phyloP scores from a whole-genome alignment of 2,329 filamentous ascomycete species.

The Alternaria panax region DNA sequence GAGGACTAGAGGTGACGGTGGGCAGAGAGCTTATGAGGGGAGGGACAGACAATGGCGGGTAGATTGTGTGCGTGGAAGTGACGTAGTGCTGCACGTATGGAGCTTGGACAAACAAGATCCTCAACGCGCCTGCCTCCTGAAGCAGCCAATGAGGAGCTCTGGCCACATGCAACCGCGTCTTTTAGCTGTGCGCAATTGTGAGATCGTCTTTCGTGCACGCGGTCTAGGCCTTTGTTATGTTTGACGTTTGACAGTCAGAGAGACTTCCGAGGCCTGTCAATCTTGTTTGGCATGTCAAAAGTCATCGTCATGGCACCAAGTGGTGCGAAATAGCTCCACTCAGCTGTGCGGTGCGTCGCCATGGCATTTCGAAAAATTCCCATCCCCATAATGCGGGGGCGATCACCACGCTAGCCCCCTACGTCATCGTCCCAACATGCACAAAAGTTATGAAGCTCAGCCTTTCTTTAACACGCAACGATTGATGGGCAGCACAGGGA shows the following conservation, averaged over 20 bases:
- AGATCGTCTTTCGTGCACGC: slow-evolving; percentile 24
- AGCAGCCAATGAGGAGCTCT: slow-evolving; percentile 32
- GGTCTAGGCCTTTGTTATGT: slow-evolving; percentile 9
- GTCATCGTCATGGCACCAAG: neutral
- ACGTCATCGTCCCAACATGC: slow-evolving; percentile 26
- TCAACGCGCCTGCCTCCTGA: slow-evolving; percentile 26
- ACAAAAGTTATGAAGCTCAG: slow-evolving; percentile 24
- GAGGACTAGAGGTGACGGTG: slow-evolving; percentile 21
- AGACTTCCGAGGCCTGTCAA: slow-evolving; percentile 1
- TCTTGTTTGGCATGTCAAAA: neutral
- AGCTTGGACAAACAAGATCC: slow-evolving; percentile 29
- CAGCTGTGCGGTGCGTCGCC: slow-evolving; percentile 11
- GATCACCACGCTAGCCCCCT: slow-evolving; percentile 10
- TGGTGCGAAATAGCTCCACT: neutral
- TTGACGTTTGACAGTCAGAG: slow-evolving; percentile 1
- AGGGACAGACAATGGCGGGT: slow-evolving; percentile 34
- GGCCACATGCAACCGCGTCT: slow-evolving; percentile 21
- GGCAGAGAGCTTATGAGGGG: slow-evolving; percentile 35
- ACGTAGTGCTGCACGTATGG: slow-evolving; percentile 42
- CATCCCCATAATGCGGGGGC: slow-evolving; percentile 25
- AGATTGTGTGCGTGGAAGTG: slow-evolving; percentile 27
- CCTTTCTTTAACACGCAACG: neutral
- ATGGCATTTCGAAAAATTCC: slow-evolving; percentile 41
- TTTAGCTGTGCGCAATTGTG: slow-evolving; percentile 30
- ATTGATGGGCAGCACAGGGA: neutral